These are phyloP conservation scores for Colletotrichum chrysophilum DNA, from an alignment of 2,329 filamentous ascomycete genomes.

Conservation along the genomic window DNA sequence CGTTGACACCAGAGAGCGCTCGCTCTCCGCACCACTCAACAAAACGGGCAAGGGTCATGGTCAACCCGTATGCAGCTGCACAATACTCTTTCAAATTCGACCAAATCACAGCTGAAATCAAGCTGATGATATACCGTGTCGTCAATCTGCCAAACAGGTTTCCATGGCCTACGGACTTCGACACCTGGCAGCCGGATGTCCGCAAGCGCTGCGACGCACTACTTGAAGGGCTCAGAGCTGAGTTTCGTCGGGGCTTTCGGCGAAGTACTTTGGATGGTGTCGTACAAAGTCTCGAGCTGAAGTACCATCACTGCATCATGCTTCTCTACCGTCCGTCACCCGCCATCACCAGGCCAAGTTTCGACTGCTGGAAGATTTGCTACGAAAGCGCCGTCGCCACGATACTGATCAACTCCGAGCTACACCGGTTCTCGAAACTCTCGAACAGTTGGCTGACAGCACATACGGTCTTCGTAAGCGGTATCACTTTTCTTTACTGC, in stretches of 20 bases:
- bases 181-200: slow-evolving; percentile 24
- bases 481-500: slow-evolving; percentile 33
- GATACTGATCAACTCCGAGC: slow-evolving; percentile 30
- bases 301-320: slow-evolving; percentile 34
- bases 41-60: background rate
- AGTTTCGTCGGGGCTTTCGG: background rate
- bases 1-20: background rate
- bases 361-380: slow-evolving; percentile 28
- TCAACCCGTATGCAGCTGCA: background rate
- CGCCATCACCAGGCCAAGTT: slow-evolving; percentile 27
- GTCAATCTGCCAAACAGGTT: slow-evolving; percentile 27
- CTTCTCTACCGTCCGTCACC: slow-evolving; percentile 34
- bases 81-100: background rate
- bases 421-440: slow-evolving; percentile 32
- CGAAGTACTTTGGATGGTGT: slow-evolving; percentile 17
- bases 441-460: slow-evolving; percentile 33
- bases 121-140: slow-evolving; percentile 8
- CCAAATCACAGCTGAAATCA: background rate
- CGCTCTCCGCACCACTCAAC: background rate
- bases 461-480: slow-evolving; percentile 33
- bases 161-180: slow-evolving; percentile 27
- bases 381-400: slow-evolving; percentile 31
- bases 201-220: slow-evolving; percentile 22
- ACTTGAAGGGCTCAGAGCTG: slow-evolving; percentile 1
- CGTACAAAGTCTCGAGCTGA: slow-evolving; percentile 31